Base-by-base conservation (phyloP, 1,284 basidiomycete genomes). In the Marasmius fiardii region DNA sequence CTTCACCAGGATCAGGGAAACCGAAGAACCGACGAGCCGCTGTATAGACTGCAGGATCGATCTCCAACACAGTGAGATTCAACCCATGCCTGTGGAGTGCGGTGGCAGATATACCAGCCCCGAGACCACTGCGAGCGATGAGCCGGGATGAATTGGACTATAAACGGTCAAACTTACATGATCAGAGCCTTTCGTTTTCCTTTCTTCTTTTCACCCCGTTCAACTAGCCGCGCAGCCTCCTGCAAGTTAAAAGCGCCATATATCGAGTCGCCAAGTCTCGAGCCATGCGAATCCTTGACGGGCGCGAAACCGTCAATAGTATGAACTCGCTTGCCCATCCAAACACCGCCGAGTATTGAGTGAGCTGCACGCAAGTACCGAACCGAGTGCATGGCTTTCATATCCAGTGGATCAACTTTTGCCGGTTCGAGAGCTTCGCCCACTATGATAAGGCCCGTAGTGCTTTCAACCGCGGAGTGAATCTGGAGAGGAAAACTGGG, bases 291-390 rank as follows among this genome's bases (percentile, higher is more conserved):
- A 60, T 92, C 90, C 47, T 70, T 61, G 67, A 75, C 64, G 26
- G 75, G 74, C 31, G 68, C 61, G 33, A 70, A 67, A 50, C 76
- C 67, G 56, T 77, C 74, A 21, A 81, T 59, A 7, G 74, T 72
- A 18, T 71, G 65, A 49, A 81, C 74, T 60, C 74, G 75, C 33
- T 75, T 68, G 16, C 80, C 81, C 21, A 86, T 81, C 95, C 95
- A 97, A 45, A 90, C 82, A 2, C 94, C 95, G 2, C 94, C 94
- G 3, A 98, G 74, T 20, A 97, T 76, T 2, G 91, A 93, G 69
- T 96, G 93, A 45, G 93, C 92, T 28, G 87, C 92, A 14, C 95
- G 82, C 39, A 98, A 73, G 67, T 90, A 95, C 44, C 94, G 80
- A 59, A 91, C 77, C 7, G 84, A 83, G 59, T 83, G 77, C 58